Conservation (phyloP, 2,329 filamentous ascomycete genomes). For the Metarhizium brunneum region DNA sequence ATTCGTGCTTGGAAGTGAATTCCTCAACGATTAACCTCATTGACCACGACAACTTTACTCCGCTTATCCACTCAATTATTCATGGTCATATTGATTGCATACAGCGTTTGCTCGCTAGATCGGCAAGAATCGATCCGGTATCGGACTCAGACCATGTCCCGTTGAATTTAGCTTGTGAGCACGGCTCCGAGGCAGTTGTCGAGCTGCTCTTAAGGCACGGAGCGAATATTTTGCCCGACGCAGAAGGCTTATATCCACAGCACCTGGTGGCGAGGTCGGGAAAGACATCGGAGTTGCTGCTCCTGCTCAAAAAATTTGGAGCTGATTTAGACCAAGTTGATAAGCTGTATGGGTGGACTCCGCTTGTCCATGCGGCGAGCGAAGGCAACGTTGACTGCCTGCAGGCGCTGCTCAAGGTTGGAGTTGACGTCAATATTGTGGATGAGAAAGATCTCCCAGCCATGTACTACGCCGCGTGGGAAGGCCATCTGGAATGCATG, state of each 20-base stretch:
- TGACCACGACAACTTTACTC: conserved; percentile 96
- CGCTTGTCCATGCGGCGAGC: conserved; percentile 89
- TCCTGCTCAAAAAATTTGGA: conserved; percentile 74
- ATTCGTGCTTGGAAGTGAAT: conserved; percentile 37
- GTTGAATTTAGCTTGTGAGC: conserved; percentile 88
- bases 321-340: conserved; percentile 88
- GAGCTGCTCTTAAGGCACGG: conserved; percentile 73
- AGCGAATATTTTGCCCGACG: conserved; percentile 81
- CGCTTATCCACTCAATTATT: conserved; percentile 89
- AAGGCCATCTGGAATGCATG: conserved; percentile 93
- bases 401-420: conserved; percentile 68
- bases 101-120: conserved; percentile 62
- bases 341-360: conserved; percentile 96
- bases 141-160: conserved; percentile 89
- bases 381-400: conserved; percentile 90
- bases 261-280: conserved; percentile 89
- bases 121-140: conserved; percentile 76
- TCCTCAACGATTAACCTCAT: conserved; percentile 73
- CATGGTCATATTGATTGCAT: conserved; percentile 77
- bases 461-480: conserved; percentile 98
- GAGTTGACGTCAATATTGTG: conserved; percentile 66
- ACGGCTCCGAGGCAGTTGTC: conserved; percentile 78
- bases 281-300: conserved; percentile 67
- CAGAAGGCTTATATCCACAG: conserved; percentile 93
- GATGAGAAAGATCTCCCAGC: conserved; percentile 92